Percentiles rank a stretch among this genome's conserved stretches.
Conservation (phyloP, 768 basidiomycete genomes). For the Wakefieldia striispora region DNA sequence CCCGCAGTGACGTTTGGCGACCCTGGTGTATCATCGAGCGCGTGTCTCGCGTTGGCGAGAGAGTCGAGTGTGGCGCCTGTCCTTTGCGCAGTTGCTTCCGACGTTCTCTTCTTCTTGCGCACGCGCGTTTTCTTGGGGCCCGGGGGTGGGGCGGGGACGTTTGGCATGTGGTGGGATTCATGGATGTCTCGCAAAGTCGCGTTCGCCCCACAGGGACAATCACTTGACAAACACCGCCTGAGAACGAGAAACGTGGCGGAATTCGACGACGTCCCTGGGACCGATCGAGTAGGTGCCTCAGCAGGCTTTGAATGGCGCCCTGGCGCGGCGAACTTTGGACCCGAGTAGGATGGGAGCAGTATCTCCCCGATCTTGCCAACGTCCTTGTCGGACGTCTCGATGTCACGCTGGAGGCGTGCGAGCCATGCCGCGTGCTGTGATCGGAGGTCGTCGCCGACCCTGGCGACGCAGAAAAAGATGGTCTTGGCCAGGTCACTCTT, state of each 20-base stretch:
- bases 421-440: constrained; percentile 12
- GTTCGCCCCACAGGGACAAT: constrained; percentile 14
- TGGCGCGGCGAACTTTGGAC: neutral
- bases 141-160: neutral
- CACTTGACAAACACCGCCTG: constrained; percentile 8
- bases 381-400: neutral
- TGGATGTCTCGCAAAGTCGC: neutral
- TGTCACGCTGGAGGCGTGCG: constrained; percentile 8
- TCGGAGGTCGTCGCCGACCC: constrained; percentile 15
- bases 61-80: neutral
- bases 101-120: neutral
- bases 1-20: too few relatives aligned
- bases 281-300: neutral
- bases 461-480: constrained; percentile 2
- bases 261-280: neutral
- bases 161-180: neutral
- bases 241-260: constrained; percentile 8
- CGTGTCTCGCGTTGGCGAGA: neutral
- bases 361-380: too few relatives aligned
- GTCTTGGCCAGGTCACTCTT: constrained; percentile 9
- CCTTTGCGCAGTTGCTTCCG: neutral
- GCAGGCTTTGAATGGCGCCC: neutral
- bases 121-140: neutral
- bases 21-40: neutral
- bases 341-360: neutral